Percentiles rank a stretch among this genome's conserved stretches.
phyloP scores from a whole-genome alignment of 2,329 filamentous ascomycete species.

The Blastomyces gilchristii region DNA sequence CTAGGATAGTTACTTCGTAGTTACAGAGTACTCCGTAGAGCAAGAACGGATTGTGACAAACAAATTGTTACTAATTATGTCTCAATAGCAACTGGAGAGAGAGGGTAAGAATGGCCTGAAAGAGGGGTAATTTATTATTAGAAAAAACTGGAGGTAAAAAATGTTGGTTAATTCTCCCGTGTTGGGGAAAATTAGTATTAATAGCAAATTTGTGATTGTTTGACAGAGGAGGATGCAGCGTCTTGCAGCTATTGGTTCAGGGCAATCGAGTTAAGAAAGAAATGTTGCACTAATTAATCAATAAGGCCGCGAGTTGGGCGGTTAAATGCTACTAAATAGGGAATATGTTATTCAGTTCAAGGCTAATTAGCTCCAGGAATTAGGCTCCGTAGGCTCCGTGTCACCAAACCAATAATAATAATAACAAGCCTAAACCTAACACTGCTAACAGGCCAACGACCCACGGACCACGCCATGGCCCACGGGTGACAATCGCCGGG shows the following conservation, averaged over 20 bases:
- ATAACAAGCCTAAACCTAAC: too few species aligned
- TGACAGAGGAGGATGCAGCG: background rate
- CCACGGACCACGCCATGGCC: too few species aligned
- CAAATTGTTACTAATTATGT: constrained; percentile 8
- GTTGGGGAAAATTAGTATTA: background rate
- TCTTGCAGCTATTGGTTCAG: background rate
- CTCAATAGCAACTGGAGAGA: too few species aligned
- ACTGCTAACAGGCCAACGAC: too few species aligned
- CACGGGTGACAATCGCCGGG: background rate
- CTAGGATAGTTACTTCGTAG: too few species aligned
- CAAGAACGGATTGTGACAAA: background rate
- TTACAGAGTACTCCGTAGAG: too few species aligned
- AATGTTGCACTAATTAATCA: too few species aligned
- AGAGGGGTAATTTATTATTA: constrained; percentile 8
- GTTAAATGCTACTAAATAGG: too few species aligned
- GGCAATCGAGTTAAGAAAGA: background rate
- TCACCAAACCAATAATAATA: too few species aligned
- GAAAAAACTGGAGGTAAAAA: background rate
- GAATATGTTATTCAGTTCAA: too few species aligned
- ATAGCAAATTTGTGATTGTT: constrained; percentile 2
- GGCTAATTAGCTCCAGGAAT: background rate
- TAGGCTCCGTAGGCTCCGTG: background rate
- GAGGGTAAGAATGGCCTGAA: background rate
- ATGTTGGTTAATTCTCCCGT: background rate
- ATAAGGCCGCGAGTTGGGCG: too few species aligned